phyloP scores from a whole-genome alignment of 2,329 filamentous ascomycete species.

The Aureobasidium sp. region DNA sequence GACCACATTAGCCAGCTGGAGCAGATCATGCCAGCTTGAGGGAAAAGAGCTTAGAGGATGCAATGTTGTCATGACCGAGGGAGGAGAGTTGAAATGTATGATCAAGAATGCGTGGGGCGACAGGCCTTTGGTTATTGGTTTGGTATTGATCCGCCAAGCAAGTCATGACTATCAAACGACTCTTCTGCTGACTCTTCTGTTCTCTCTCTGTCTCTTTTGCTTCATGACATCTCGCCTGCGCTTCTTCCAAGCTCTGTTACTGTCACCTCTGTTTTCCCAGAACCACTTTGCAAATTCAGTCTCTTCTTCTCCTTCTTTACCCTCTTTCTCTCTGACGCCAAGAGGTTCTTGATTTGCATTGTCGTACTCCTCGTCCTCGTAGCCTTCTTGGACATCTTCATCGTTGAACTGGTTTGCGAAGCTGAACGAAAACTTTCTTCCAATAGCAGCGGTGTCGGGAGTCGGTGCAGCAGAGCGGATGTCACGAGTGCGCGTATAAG shows the following conservation, averaged over 20 bases:
- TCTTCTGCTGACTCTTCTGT: slow-evolving; percentile 44
- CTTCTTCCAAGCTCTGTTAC: slow-evolving; percentile 47
- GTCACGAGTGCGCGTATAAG: slow-evolving; percentile 66
- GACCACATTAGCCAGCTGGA: no score
- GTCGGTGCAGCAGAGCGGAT: slow-evolving; percentile 88
- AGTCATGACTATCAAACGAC: slow-evolving; percentile 3
- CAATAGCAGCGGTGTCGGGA: slow-evolving; percentile 80
- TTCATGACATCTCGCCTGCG: slow-evolving; percentile 54
- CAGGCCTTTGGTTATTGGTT: no score
- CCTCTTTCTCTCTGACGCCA: slow-evolving; percentile 22
- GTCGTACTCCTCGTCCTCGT: slow-evolving; percentile 19
- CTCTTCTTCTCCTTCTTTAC: slow-evolving; percentile 31
- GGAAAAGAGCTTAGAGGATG: no score
- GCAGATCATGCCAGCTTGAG: no score
- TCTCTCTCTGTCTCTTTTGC: slow-evolving; percentile 53
- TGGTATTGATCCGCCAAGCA: no score
- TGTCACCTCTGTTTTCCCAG: slow-evolving; percentile 45
- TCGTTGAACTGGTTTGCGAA: slow-evolving; percentile 30
- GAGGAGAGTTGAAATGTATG: no score
- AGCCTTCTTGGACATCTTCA: slow-evolving; percentile 41
- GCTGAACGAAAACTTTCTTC: slow-evolving; percentile 53
- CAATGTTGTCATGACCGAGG: no score
- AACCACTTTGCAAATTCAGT: slow-evolving; percentile 58
- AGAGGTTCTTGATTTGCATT: background rate
- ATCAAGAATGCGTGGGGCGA: no score